A percentile compares a stretch with the other conserved stretches of the same genome.
These are phyloP conservation scores for Pseudoneurospora amorphoporcata DNA, from an alignment of 495 filamentous ascomycete species.

Conservation along the genomic window DNA sequence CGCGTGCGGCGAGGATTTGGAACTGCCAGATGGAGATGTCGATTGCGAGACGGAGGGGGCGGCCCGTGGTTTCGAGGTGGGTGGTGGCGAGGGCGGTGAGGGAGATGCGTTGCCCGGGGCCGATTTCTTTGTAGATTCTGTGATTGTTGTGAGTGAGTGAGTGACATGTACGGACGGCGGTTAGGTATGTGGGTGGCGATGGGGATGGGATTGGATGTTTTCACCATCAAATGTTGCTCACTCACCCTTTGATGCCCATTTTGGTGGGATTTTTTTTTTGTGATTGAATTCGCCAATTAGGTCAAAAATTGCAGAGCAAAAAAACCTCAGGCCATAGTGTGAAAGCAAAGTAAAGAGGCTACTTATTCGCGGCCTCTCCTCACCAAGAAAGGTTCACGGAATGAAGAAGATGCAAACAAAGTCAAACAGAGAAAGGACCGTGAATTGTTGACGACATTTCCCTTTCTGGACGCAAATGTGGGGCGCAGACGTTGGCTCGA, in stretches of 20 bases:
- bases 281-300: background rate
- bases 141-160: background rate
- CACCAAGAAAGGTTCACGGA: background rate
- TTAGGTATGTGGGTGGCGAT: background rate
- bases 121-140: conserved; percentile 86
- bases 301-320: background rate
- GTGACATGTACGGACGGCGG: background rate
- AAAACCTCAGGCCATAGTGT: background rate
- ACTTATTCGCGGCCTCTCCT: background rate
- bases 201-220: background rate
- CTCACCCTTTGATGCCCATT: conserved; percentile 56
- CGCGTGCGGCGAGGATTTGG: conserved; percentile 73
- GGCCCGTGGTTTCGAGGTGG: conserved; percentile 55
- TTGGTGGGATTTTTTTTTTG: background rate
- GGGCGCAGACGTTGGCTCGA: background rate
- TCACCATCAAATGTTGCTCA: background rate
- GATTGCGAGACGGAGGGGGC: conserved; percentile 79
- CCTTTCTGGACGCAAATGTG: conserved; percentile 7
- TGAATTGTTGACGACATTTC: conserved; percentile 22
- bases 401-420: background rate
- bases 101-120: conserved; percentile 66
- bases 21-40: conserved; percentile 98
- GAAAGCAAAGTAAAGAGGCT: background rate
- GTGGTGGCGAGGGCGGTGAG: conserved; percentile 73
- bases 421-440: background rate